Conservation (phyloP, 176 grass and related monocot genomes). For the Thinopyrum elongatum region DNA sequence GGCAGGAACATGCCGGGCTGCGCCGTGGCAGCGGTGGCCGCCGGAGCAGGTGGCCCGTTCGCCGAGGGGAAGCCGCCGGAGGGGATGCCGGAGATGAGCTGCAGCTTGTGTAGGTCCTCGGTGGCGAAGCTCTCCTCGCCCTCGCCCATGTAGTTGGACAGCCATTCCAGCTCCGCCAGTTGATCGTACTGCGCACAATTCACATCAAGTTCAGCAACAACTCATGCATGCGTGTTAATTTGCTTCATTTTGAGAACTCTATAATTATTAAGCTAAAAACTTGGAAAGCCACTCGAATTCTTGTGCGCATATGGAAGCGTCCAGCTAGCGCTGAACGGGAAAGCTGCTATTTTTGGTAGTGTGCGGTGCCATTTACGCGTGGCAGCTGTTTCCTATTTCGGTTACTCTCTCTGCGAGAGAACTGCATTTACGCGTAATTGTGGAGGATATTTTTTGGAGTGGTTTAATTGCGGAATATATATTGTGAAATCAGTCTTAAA, state of each 20-base stretch:
- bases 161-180: slow-evolving; percentile 87
- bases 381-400: slow-evolving; percentile 10
- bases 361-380: not conserved
- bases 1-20: slow-evolving; percentile 36
- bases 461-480: slow-evolving; percentile 16
- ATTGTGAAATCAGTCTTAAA: not conserved
- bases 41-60: slow-evolving; percentile 2
- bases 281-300: not conserved
- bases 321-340: not conserved
- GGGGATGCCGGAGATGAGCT: slow-evolving; percentile 66
- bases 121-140: slow-evolving; percentile 59
- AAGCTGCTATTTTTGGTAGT: slow-evolving; percentile 23
- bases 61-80: slow-evolving; percentile 23
- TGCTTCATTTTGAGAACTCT: not conserved
- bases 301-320: not conserved
- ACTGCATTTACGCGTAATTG: not conserved
- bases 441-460: not conserved
- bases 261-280: not conserved
- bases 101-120: slow-evolving; percentile 89
- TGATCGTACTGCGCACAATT: slow-evolving; percentile 80
- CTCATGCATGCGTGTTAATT: not conserved
- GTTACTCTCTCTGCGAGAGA: not conserved
- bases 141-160: slow-evolving; percentile 80
- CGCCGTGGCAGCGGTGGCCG: not conserved
- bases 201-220: slow-evolving; percentile 8